Base-by-base conservation (phyloP, 2,329 filamentous ascomycete species). In the Curvularia verruculosa region DNA sequence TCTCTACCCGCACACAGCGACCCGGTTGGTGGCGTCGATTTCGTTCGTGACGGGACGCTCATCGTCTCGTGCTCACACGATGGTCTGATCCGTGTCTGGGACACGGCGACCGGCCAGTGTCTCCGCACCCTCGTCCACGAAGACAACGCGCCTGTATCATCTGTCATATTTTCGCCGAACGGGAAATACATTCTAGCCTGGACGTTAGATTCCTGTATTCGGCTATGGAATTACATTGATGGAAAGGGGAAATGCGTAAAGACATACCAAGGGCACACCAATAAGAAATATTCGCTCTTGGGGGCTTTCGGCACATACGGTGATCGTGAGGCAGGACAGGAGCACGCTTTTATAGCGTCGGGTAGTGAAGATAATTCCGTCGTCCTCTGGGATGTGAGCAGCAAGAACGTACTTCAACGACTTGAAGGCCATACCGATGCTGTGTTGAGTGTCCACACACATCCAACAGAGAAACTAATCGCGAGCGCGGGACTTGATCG, bases 91-190 rank as follows among this genome's bases (percentile, higher is more conserved):
- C 89, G 95, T 54, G 89, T 99, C 60, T 99, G 95, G 95, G 95
- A 99, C 72, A 96, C 94, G 0, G 88, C 88, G 18, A 97, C 94
- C 1, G 95, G 95, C 2, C 95, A 99, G 76, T 99, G 95, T 77
- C 83, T 99, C 26, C 89, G 93, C 49, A 99, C 95, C 0, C 84
- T 99, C 2, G 92, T 99, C 13, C 92, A 98, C 79, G 95, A 98
- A 79, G 95, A 98, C 75, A 96, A 96, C 72, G 91, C 92, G 0
- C 88, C 91, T 15, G 93, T 97, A 7, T 90, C 91, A 1, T 90
- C 89, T 29, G 95, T 98, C 40, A 89, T 89, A 72, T 99, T 99
- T 80, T 90, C 90, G 5, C 94, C 95, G 3, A 99, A 99, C 72
- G 94, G 95, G 18, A 92, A 91, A 62, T 97, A 90, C 73, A 89